Conservation (phyloP, 2,329 filamentous ascomycete species). For the Talaromyces sp. region DNA sequence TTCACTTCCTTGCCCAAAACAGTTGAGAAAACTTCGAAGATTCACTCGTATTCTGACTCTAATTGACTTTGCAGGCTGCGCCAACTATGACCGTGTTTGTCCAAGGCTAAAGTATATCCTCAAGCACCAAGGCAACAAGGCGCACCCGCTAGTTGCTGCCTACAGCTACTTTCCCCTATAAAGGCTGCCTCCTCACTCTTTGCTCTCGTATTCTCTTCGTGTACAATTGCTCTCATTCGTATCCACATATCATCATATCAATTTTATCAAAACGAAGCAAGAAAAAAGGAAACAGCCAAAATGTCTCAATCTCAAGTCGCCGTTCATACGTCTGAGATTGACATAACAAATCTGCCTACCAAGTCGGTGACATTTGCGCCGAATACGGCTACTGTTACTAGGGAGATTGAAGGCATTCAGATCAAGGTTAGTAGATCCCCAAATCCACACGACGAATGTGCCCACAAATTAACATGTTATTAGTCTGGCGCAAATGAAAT, state of each 20-base stretch:
- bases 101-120: background rate
- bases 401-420: conserved; percentile 54
- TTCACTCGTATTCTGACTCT: background rate
- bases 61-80: background rate
- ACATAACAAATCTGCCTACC: conserved; percentile 56
- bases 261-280: background rate
- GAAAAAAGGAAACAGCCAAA: background rate
- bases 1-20: too few relatives aligned
- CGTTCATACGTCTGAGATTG: conserved; percentile 33
- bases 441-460: background rate
- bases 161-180: background rate
- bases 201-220: background rate
- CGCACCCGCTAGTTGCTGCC: conserved; percentile 5
- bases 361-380: conserved; percentile 64
- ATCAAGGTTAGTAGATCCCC: conserved; percentile 41
- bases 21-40: too few relatives aligned
- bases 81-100: background rate
- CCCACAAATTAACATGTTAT: background rate
- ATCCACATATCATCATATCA: background rate
- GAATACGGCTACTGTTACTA: conserved; percentile 57
- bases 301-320: conserved; percentile 15
- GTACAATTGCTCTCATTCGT: background rate
- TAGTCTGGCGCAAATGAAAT: conserved; percentile 58
- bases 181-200: background rate
- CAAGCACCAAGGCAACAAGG: conserved; percentile 2